Conservation (phyloP, 1,139 yeast genomes). For the Blastobotrys proliferans region DNA sequence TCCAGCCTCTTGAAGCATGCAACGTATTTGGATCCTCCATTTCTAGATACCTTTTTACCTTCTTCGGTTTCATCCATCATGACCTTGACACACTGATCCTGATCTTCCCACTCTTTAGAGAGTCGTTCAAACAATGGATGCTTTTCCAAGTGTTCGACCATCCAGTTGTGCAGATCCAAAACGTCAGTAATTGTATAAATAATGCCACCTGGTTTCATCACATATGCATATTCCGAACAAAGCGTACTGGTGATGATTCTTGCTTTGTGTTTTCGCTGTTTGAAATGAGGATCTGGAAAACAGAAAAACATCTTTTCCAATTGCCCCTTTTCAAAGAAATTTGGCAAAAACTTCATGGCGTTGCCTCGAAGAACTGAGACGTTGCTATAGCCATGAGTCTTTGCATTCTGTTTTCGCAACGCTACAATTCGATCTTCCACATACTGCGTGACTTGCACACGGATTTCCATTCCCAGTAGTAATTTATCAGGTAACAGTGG, state of each 20-base stretch:
- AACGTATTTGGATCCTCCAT: conserved; percentile 77
- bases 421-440: conserved; percentile 95
- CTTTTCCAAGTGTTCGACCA: conserved; percentile 84
- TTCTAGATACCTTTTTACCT: conserved; percentile 92
- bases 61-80: conserved; percentile 95
- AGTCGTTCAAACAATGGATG: conserved; percentile 90
- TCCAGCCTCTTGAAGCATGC: conserved; percentile 74
- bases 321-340: conserved; percentile 72
- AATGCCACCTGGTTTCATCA: conserved; percentile 79
- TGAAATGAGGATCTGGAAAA: conserved; percentile 98
- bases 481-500: conserved; percentile 68
- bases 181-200: conserved; percentile 96
- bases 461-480: conserved; percentile 91
- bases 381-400: conserved; percentile 54
- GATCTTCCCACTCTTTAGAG: conserved; percentile 69
- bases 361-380: conserved; percentile 89
- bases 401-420: conserved; percentile 54
- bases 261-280: conserved; percentile 95
- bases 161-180: conserved; percentile 89
- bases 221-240: conserved; percentile 88
- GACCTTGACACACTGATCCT: conserved; percentile 75
- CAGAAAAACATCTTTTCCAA: conserved; percentile 92
- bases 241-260: conserved; percentile 88
- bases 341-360: conserved; percentile 96
- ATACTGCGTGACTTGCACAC: conserved; percentile 95